Evolutionary conservation across 1,284 basidiomycete genomes (phyloP).

Genomic region (Neolentinus lepideus): DNA sequence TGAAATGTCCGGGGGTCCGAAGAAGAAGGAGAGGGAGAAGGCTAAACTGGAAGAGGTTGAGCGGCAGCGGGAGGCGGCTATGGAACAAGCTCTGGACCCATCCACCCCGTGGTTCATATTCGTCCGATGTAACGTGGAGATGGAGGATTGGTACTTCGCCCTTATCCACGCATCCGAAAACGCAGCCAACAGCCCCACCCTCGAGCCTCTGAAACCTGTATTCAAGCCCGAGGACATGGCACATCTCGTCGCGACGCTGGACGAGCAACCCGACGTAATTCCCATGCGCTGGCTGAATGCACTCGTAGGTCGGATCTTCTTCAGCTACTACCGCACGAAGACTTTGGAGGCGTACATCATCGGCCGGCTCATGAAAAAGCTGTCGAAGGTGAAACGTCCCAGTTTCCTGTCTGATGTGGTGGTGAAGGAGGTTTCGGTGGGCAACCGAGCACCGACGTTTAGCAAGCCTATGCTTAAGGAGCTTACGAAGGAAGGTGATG

Average conservation of each 20-base stretch:
- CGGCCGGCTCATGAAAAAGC: conserved; percentile 86
- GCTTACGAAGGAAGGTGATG: conserved; percentile 87
- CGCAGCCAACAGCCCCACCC: conserved; percentile 46
- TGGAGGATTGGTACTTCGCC: conserved; percentile 96
- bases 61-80: conserved; percentile 34
- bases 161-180: conserved; percentile 71
- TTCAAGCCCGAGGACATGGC: conserved; percentile 82
- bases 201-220: conserved; percentile 50
- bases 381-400: conserved; percentile 86
- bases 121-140: conserved; percentile 74
- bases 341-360: conserved; percentile 82
- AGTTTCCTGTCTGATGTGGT: conserved; percentile 80
- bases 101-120: conserved; percentile 85
- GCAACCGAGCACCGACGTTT: conserved; percentile 74
- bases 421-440: conserved; percentile 87
- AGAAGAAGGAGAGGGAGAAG: conserved; percentile 36
- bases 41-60: conserved; percentile 38
- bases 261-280: conserved; percentile 90
- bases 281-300: conserved; percentile 98
- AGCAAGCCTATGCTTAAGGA: conserved; percentile 98
- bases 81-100: conserved; percentile 41
- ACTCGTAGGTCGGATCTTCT: conserved; percentile 86
- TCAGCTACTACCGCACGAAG: conserved; percentile 84
- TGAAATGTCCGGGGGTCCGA: conserved; percentile 24
- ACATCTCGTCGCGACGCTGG: conserved; percentile 76